Evolutionary conservation across 2,329 filamentous ascomycete genomes (phyloP), one percentile per base, ranked within the genome.

Genomic region (Ascochyta viciae-villosae): DNA sequence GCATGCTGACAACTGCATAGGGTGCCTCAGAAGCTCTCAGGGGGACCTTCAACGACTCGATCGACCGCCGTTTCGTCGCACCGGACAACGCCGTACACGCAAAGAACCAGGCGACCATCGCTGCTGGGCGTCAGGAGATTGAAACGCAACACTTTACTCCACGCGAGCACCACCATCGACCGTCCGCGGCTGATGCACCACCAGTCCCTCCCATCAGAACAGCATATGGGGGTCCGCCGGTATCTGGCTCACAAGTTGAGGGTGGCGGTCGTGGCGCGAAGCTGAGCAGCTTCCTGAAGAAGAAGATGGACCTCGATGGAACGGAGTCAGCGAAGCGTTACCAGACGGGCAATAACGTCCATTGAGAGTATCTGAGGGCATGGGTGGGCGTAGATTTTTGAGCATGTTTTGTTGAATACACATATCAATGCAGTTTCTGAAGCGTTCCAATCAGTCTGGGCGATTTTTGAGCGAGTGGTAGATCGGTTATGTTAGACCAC

Each of bases 21-120:
- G 73, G 73, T 38, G 73, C 71, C 16, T 65, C 72, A 44, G 73
- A 75, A 62, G 67, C 73, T 39, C 66, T 75, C 16, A 68, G 73
- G 31, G 73, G 73, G 12, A 74, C 71, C 3, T 64, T 75, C 34
- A 74, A 74, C 41, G 63, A 64, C 42, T 63, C 67, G 3, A 66
- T 74, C 39, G 73, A 75, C 51, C 68, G 66, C 13, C 73, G 67
- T 35, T 71, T 68, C 47, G 51, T 50, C 5, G 51, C 58, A 3
- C 54, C 63, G 7, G 64, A 69, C 35, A 64, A 68, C 12, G 24
- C 61, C 27, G 66, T 70, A 7, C 71, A 74, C 37, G 62, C 68
- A 5, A 73, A 70, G 52, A 75, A 75, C 46, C 66, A 73, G 59
- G 68, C 68, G 15, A 51, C 65, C 12, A 72, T 75, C 16, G 65